Conservation (phyloP, 345 rosid species). For the Citrus glauca region DNA sequence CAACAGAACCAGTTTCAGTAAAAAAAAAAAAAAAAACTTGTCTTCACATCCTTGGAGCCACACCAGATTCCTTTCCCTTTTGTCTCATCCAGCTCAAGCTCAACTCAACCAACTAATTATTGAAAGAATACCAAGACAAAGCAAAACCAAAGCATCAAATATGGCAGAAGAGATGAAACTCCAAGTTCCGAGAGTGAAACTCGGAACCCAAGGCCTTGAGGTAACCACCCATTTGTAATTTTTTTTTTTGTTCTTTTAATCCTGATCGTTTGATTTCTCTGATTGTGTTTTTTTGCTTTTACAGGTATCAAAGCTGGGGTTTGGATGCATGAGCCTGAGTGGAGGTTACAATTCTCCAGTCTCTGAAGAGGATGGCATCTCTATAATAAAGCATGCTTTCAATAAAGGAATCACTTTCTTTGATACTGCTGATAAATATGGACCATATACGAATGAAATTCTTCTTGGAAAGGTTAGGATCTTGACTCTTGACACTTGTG, state of each 20-base stretch:
- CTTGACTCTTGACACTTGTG: neutral
- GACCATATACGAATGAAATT: slow-evolving; percentile 28
- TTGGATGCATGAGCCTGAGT: slow-evolving; percentile 32
- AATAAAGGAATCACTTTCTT: slow-evolving; percentile 31
- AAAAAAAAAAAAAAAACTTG: too few relatives aligned
- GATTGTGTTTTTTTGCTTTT: neutral
- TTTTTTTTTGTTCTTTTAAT: too few relatives aligned
- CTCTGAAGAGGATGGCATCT: slow-evolving; percentile 30
- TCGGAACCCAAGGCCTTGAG: slow-evolving; percentile 26
- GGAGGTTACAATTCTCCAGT: slow-evolving; percentile 26
- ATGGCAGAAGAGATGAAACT: slow-evolving; percentile 5
- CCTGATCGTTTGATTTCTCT: neutral
- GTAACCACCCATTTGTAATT: neutral
- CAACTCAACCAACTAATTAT: neutral
- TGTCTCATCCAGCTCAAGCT: neutral
- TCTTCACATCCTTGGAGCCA: neutral
- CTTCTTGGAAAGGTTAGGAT: slow-evolving; percentile 27
- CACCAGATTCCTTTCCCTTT: neutral
- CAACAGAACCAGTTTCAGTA: too few relatives aligned
- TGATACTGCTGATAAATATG: slow-evolving; percentile 34
- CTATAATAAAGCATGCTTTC: slow-evolving; percentile 30
- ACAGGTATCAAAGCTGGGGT: slow-evolving; percentile 42
- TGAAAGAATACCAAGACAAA: neutral
- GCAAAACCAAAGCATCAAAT: neutral
- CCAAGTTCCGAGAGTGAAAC: slow-evolving; percentile 12